Conservation (phyloP, 1,139 yeast species). For the Blastobotrys illinoisensis region DNA sequence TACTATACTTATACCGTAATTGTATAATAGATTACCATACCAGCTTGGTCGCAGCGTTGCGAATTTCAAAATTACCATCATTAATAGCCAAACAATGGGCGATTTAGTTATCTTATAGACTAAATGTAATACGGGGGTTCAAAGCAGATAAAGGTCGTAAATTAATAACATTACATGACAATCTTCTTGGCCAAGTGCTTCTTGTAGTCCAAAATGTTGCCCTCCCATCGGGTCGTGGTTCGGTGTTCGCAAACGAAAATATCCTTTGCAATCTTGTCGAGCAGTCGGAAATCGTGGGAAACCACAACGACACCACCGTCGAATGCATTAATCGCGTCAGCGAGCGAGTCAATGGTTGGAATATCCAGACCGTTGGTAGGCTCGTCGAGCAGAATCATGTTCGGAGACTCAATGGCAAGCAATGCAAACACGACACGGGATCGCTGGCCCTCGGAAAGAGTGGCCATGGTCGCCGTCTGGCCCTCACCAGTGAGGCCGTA, state of each 20-base stretch:
- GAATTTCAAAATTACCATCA: too few species aligned
- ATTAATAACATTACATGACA: constrained; percentile 25
- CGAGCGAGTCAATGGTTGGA: constrained; percentile 95
- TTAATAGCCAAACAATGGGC: too few species aligned
- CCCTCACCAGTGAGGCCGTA: constrained; percentile 99
- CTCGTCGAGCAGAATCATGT: constrained; percentile 92
- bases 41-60: too few species aligned
- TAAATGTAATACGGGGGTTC: not conserved
- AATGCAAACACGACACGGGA: constrained; percentile 97
- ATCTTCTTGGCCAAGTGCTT: constrained; percentile 86
- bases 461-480: constrained; percentile 98
- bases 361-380: constrained; percentile 99
- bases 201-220: constrained; percentile 85
- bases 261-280: constrained; percentile 96
- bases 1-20: not conserved
- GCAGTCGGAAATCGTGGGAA: constrained; percentile 97
- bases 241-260: constrained; percentile 92
- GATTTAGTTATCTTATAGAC: too few species aligned
- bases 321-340: constrained; percentile 89
- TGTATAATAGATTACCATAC: not conserved
- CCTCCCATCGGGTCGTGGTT: constrained; percentile 96
- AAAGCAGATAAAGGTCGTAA: not conserved
- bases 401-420: constrained; percentile 91
- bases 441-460: constrained; percentile 98
- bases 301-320: constrained; percentile 98